A percentile compares a stretch with the other conserved stretches of the same genome.
Conservation (phyloP, 2,329 filamentous ascomycete genomes). For the Diaporthe citriasiana region DNA sequence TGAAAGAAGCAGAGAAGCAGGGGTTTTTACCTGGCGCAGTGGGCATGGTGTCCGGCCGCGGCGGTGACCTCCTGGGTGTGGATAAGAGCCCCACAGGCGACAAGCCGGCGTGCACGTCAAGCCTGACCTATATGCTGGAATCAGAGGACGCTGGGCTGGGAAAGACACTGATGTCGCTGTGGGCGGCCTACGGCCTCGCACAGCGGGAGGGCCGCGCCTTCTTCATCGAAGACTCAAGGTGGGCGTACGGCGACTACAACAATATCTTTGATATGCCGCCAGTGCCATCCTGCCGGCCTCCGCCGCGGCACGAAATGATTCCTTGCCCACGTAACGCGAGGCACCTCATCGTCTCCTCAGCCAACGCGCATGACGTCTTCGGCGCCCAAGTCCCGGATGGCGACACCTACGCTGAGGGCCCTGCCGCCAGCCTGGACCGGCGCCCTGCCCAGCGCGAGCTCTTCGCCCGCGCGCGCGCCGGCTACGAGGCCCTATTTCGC, state of each 20-base stretch:
- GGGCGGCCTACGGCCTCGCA: conserved; percentile 87
- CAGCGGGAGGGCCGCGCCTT: conserved; percentile 81
- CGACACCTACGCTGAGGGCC: conserved; percentile 64
- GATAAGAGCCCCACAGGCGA: conserved; percentile 59
- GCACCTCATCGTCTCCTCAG: conserved; percentile 80
- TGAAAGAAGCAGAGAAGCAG: conserved; percentile 76
- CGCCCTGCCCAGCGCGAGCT: conserved; percentile 70
- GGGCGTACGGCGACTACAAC: conserved; percentile 83
- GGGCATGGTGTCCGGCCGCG: conserved; percentile 50
- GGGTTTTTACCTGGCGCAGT: conserved; percentile 70
- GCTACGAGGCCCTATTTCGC: conserved; percentile 82
- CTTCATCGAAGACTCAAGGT: conserved; percentile 87
- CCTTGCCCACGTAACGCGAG: conserved; percentile 83
- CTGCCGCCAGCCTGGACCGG: conserved; percentile 62
- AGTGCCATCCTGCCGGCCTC: conserved; percentile 75
- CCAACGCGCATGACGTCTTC: conserved; percentile 76
- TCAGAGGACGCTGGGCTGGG: conserved; percentile 82
- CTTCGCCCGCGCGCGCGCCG: conserved; percentile 76
- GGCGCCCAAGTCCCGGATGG: conserved; percentile 56
- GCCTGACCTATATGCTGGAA: conserved; percentile 84
- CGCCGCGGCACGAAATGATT: conserved; percentile 80
- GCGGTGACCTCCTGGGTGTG: conserved; percentile 62
- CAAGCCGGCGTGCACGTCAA: conserved; percentile 74
- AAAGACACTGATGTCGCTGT: conserved; percentile 81
- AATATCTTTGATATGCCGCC: conserved; percentile 80